Base-by-base conservation (phyloP, 75 land plant genomes). In the Isoetes taiwanensis region DNA sequence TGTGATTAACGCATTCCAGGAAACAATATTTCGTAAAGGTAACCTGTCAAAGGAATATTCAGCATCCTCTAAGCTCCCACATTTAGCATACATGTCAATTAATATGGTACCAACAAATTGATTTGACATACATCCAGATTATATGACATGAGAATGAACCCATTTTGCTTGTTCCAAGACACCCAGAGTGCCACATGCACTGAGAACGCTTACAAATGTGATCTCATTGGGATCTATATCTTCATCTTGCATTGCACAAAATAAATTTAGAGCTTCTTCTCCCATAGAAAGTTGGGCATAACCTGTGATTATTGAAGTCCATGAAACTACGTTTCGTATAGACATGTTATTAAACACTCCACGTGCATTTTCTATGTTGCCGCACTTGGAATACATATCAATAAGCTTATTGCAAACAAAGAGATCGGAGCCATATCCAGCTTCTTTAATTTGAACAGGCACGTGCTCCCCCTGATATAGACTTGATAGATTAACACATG, bases 341-440 rank as follows among this genome's bases (percentile, higher is more conserved):
- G 28, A 2, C 58, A 65, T 62, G 2, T 32, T 11, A 29, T 66
- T 53, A 65, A 81, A 81, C 34, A 68, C 75, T 28, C 54, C 32
- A 28, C 48, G 38, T 9, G 79, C 75, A 52, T 34, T 54, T 23
- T 23, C 31, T 9, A 76, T 2, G 11, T 56, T 23, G 50, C 80
- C 80, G 68, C 82, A 82, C 66, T 73, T 83, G 2, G 77, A 79
- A 62, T 83, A 83, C 80, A 76, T 74, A 24, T 74, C 84, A 6
- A 83, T 48, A 1, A 77, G 54, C 0, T 80, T 42, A 34, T 68
- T 74, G 1, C 48, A 59, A 21, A 83, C 54, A 63, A 60, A 83
- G 11, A 24, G 33, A 73, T 66, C 54, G n/a, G 14, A 28, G 2
- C 65, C 65, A 14, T 68, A 29, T 21, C 64, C 66, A 61, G 34